A percentile compares a stretch with the other conserved stretches of the same genome.
Conservation (phyloP, 139 green algal genomes). For the Chlorella sorokiniana region DNA sequence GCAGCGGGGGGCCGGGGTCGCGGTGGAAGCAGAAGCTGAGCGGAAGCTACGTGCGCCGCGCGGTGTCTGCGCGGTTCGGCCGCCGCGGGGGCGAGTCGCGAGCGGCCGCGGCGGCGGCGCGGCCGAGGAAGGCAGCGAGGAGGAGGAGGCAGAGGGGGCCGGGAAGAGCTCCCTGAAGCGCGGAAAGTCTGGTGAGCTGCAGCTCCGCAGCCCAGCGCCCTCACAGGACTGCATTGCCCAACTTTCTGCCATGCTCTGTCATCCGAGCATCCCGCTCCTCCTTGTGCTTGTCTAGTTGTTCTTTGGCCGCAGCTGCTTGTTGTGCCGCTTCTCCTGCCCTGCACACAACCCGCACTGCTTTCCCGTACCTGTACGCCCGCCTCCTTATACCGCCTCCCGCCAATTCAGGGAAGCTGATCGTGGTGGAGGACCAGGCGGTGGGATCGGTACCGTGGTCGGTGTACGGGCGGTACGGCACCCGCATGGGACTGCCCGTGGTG, state of each 20-base stretch:
- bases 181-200: conserved; percentile 23
- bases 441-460: conserved; percentile 66
- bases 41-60: conserved; percentile 8
- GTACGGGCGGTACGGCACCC: conserved; percentile 55
- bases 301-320: background rate
- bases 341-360: background rate
- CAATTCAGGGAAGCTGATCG: conserved; percentile 36
- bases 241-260: too few relatives aligned
- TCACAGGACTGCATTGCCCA: too few relatives aligned
- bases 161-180: background rate
- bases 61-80: conserved; percentile 22
- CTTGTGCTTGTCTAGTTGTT: too few relatives aligned
- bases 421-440: conserved; percentile 36
- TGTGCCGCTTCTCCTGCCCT: background rate
- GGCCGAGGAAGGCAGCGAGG: background rate
- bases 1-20: background rate
- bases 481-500: conserved; percentile 44
- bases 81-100: too few relatives aligned
- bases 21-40: background rate
- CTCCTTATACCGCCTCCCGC: background rate
- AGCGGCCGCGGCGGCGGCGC: background rate
- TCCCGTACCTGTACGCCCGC: background rate
- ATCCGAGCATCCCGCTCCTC: too few relatives aligned
- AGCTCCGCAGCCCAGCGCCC: too few relatives aligned
- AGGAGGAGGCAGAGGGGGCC: background rate